Evolutionary conservation across 1,284 basidiomycete species (phyloP), one percentile per base, ranked within the genome.

Genomic region (Cystobasidium slooffiae): DNA sequence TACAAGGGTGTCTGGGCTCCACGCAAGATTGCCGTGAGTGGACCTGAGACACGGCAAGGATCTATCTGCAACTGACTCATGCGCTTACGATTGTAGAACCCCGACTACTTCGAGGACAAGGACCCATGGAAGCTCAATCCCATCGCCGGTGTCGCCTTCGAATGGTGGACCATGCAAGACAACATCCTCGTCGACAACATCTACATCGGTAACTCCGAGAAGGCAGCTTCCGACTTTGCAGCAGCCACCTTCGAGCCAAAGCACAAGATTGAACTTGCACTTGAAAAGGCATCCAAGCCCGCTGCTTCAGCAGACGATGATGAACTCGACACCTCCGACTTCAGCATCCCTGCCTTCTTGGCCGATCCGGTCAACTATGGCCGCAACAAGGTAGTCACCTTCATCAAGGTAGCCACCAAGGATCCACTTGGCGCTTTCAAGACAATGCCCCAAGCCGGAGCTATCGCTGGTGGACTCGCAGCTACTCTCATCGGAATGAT

Each of bases 141-240:
- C 82, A 93, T 95, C 81, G 90, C 90, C 76, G 76, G 89, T 84
- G 31, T 3, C 66, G 6, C 16, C 49, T 94, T 97, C 77, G 94
- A 98, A 84, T 88, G 97, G 80, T 98, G 94, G 94, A 95, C 94
- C 72, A 98, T 97, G 95, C 95, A 93, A 62, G 94, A 97, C 84
- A 92, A 95, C 82, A 97, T 97, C 79, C 88, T 97, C 80, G 97
- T 80, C 16, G 77, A 78, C 77, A 80, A 78, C 77, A 88, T 98
- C 81, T 97, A 93, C 85, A 84, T 98, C 76, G 94, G 94, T 75
- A 90, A 94, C 86, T 94, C 93, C 43, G 82, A 88, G 74, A 88
- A 88, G 62, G 91, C 95, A 77, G 94, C 94, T 78, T 89, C 90
- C 83, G 84, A 85, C 16, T 85, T 97, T 79, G 92, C 93, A 75